These are phyloP conservation scores for Salix brachista DNA, from an alignment of 345 rosid genomes.

Conservation along the genomic window DNA sequence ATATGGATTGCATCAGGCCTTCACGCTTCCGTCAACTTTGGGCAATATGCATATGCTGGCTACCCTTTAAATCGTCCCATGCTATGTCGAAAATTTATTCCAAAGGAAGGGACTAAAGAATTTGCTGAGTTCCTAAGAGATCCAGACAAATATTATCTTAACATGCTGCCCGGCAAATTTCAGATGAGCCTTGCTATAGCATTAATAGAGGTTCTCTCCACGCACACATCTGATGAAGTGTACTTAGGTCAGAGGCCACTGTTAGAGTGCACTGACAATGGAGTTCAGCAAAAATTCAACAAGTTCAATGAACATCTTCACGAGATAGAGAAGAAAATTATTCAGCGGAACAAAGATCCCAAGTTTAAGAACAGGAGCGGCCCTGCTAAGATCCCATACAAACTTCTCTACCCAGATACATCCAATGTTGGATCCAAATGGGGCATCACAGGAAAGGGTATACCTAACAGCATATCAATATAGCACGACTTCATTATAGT, in stretches of 20 bases:
- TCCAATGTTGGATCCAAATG: conserved; percentile 16
- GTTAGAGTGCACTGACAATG: conserved; percentile 35
- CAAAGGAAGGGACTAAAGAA: conserved; percentile 43
- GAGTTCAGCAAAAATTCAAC: conserved; percentile 26
- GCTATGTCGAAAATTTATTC: conserved; percentile 40
- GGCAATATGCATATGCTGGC: conserved; percentile 54
- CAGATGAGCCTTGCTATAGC: conserved; percentile 40
- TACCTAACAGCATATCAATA: conserved; percentile 55
- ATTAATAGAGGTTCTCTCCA: conserved; percentile 44
- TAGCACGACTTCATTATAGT: conserved; percentile 11
- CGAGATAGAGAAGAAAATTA: conserved; percentile 38
- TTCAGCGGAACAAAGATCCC: conserved; percentile 37
- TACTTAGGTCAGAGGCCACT: conserved; percentile 46
- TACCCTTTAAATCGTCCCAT: conserved; percentile 54
- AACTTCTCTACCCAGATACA: conserved; percentile 39
- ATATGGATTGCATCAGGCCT: conserved; percentile 59
- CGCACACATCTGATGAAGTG: conserved; percentile 45
- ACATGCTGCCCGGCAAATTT: conserved; percentile 49
- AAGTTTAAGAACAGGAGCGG: conserved; percentile 48
- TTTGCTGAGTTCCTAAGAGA: conserved; percentile 33
- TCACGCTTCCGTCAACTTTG: conserved; percentile 57
- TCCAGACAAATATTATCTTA: conserved; percentile 39
- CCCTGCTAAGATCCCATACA: conserved; percentile 45
- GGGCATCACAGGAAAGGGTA: conserved; percentile 44
- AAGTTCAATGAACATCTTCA: conserved; percentile 36